These are phyloP conservation scores for Ceratocystiopsis brevicomis DNA, from an alignment of 2,329 filamentous ascomycete genomes.

Conservation along the genomic window DNA sequence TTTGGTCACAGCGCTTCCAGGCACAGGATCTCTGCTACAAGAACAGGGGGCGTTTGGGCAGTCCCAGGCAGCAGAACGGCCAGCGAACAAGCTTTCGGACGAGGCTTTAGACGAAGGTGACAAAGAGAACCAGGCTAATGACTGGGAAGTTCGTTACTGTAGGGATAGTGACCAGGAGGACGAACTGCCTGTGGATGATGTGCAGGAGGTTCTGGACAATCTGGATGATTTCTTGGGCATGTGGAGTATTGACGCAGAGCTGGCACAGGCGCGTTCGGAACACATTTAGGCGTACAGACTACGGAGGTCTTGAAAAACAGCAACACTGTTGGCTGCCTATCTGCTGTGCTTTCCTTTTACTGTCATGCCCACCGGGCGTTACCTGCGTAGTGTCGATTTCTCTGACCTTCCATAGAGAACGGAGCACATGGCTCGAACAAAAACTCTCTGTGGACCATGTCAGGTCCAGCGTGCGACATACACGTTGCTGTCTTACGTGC, in stretches of 20 bases:
- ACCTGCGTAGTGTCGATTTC: not conserved
- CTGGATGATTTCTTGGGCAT: constrained; percentile 25
- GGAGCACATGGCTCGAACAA: constrained; percentile 1
- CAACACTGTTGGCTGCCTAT: too few species aligned
- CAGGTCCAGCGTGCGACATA: not conserved
- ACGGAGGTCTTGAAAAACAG: too few species aligned
- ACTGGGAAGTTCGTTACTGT: not conserved
- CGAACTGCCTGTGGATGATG: constrained; percentile 18
- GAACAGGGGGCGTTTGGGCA: not conserved
- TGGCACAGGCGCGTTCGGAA: constrained; percentile 14
- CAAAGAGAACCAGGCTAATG: not conserved
- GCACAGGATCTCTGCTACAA: not conserved
- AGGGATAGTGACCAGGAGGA: constrained; percentile 3
- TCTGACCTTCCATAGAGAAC: not conserved
- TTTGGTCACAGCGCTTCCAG: not conserved
- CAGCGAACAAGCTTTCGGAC: not conserved
- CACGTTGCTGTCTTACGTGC: too few species aligned
- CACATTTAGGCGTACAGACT: too few species aligned
- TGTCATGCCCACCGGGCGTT: too few species aligned
- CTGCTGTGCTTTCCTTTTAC: not conserved
- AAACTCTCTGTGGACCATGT: constrained; percentile 1
- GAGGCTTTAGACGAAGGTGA: not conserved
- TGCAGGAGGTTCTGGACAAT: constrained; percentile 26
- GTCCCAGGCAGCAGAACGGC: not conserved
- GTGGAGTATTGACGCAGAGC: constrained; percentile 19